Percentiles rank a stretch among this genome's conserved stretches.
Conservation (phyloP, 306 rosid species). For the Hippophae rhamnoides region DNA sequence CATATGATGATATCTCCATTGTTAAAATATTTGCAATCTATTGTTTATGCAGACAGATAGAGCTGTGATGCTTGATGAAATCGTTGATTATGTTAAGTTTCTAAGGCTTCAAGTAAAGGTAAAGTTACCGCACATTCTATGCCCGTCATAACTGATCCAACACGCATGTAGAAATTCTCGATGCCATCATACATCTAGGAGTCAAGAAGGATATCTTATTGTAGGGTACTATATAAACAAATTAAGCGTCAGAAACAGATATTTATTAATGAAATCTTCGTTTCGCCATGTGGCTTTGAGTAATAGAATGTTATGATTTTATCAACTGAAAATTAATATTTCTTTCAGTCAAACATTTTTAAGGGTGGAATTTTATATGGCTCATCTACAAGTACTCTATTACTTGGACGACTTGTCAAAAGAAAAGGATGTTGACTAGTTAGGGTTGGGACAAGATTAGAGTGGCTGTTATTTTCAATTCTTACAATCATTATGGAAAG, state of each 20-base stretch:
- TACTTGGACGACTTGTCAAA: background rate
- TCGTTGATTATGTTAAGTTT: constrained; percentile 94
- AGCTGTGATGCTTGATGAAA: constrained; percentile 97
- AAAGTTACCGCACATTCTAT: constrained; percentile 7
- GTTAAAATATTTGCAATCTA: background rate
- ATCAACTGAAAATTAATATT: no score
- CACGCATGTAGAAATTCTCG: background rate
- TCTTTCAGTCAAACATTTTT: background rate
- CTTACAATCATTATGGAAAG: constrained; percentile 13
- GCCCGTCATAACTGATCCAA: background rate
- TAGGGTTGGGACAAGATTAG: constrained; percentile 6
- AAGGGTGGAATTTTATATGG: background rate
- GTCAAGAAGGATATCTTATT: background rate
- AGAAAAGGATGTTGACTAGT: constrained; percentile 4
- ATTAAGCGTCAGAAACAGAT: background rate
- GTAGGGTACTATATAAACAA: background rate
- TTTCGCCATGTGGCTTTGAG: no score
- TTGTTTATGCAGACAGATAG: constrained; percentile 62
- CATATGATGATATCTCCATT: background rate
- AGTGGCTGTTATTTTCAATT: constrained; percentile 6
- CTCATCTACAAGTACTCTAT: background rate
- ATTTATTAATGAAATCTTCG: no score
- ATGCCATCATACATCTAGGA: background rate
- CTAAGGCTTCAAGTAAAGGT: constrained; percentile 97
- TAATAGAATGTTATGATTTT: no score